These are phyloP conservation scores for Leccinum sublutescens DNA, from an alignment of 768 basidiomycete species.

Conservation along the genomic window DNA sequence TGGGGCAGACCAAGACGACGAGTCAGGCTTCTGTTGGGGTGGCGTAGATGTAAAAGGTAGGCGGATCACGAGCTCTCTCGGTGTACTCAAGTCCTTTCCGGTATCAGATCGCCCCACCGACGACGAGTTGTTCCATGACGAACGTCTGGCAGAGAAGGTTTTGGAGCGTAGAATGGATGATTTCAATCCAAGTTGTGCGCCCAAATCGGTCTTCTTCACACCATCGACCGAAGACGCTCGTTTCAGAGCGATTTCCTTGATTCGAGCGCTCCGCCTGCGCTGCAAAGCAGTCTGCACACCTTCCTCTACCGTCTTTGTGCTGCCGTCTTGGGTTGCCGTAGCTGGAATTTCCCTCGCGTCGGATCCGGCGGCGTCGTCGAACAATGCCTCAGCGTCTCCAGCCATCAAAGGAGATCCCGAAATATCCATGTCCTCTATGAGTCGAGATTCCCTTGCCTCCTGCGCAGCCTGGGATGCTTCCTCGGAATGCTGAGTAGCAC, in stretches of 20 bases:
- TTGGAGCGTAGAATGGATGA: conserved; percentile 14
- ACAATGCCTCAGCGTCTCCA: conserved; percentile 1
- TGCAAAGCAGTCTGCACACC: conserved; percentile 1
- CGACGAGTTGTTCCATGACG: background rate
- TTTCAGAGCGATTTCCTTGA: conserved; percentile 14
- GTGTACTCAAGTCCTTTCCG: background rate
- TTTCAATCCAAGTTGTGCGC: conserved; percentile 1
- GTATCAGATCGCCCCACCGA: background rate
- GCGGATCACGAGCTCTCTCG: conserved; percentile 19
- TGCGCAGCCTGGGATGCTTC: background rate
- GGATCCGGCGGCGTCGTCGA: background rate
- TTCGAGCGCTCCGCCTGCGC: conserved; percentile 26
- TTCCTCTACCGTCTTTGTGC: background rate
- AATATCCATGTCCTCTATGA: conserved; percentile 28
- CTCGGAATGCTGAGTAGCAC: background rate
- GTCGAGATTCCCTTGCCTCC: conserved; percentile 13
- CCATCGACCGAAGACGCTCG: conserved; percentile 9
- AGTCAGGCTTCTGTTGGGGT: conserved; percentile 6
- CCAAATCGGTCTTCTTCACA: background rate
- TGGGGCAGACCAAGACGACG: conserved; percentile 9
- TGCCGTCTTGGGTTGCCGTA: background rate
- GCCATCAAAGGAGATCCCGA: conserved; percentile 26
- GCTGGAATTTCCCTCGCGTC: background rate
- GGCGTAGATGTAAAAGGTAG: conserved; percentile 25
- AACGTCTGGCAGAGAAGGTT: conserved; percentile 2